Conservation (phyloP, 2,329 filamentous ascomycete genomes). For the Dryadomyces quercus-mongolicae region DNA sequence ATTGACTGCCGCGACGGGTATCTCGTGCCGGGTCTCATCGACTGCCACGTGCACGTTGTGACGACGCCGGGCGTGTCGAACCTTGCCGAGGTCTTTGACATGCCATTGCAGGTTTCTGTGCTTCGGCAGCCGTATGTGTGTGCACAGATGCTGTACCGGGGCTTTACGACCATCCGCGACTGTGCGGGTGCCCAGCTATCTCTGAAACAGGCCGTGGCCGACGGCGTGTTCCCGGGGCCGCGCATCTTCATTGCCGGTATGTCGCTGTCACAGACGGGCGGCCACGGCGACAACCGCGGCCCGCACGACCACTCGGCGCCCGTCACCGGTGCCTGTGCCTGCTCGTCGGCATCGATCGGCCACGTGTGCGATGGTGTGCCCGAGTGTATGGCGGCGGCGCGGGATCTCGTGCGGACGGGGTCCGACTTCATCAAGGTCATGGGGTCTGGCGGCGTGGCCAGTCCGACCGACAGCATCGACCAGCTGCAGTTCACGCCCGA, state of each 20-base stretch:
- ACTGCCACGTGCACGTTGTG: conserved; percentile 14
- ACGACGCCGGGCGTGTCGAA: conserved; percentile 14
- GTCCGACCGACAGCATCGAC: conserved; percentile 35
- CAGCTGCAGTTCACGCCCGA: conserved; percentile 38
- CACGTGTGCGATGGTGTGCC: conserved; percentile 33
- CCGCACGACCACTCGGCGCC: conserved; percentile 21
- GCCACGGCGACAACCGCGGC: conserved; percentile 34
- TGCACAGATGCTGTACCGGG: conserved; percentile 34
- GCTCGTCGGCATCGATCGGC: conserved; percentile 25
- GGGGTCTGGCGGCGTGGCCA: conserved; percentile 38
- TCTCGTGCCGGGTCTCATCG: background rate
- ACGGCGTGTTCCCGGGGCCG: conserved; percentile 35
- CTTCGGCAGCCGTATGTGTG: conserved; percentile 30
- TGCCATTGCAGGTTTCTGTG: conserved; percentile 15
- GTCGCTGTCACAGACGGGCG: conserved; percentile 38
- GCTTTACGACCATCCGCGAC: conserved; percentile 41
- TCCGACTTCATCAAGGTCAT: conserved; percentile 47
- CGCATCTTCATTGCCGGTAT: conserved; percentile 36
- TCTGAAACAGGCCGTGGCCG: conserved; percentile 35
- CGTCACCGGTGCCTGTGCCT: conserved; percentile 31
- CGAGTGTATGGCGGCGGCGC: conserved; percentile 33
- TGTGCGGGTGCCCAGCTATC: conserved; percentile 37
- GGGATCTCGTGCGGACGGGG: conserved; percentile 37
- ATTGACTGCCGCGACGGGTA: background rate
- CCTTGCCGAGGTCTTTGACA: background rate